Evolutionary conservation across 1,284 basidiomycete genomes (phyloP), one percentile per base, ranked within the genome.

Genomic region (Cerioporus squamosus): DNA sequence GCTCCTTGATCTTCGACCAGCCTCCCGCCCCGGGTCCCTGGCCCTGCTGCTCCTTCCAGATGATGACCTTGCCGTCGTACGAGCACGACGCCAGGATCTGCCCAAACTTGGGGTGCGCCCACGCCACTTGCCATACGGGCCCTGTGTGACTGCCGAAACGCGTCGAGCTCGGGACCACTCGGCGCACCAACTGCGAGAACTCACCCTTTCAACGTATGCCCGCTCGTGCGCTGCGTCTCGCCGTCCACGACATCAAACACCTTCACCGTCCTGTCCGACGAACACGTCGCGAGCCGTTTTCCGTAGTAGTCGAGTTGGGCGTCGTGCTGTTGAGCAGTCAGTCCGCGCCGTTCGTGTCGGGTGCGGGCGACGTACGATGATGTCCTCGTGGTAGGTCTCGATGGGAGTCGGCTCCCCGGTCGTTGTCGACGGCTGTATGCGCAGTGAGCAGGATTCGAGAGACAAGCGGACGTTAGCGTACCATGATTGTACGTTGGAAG

Each of bases 271-370:
- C 95, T 85, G 79, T 99, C 97, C 0, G 94, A 97, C 0, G 95
- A 98, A 73, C 95, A 98, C 1, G 97, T 99, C 4, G 97, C 97
- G 2, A 99, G 86, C 47, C 95, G 85, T 76, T 96, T 97, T 52
- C 95, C 96, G 70, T 98, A 98, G 80, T 97, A 98, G 76, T 99
- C 97, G 46, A 99, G 81, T 73, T 98, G 97, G 23, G 97, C 96
- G 74, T 99, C 97, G 75, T 99, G 97, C 94, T 97, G 68, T 44
- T 10, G 29, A 29, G 29, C 29, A 4, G 29, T 61, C 44, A 61
- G 54, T 31, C 47, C 45, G 49, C 40, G 57, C 47, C 31, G 2
- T 6, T 20, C 14, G 38, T 2, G 18, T 40, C 24, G 15, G 22
- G 20, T 38, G 45, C 20, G 52, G 57, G 53, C 47, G 42, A 77